Base-by-base conservation (phyloP, 176 grass and related monocot genomes). In the Phyllostachys edulis region DNA sequence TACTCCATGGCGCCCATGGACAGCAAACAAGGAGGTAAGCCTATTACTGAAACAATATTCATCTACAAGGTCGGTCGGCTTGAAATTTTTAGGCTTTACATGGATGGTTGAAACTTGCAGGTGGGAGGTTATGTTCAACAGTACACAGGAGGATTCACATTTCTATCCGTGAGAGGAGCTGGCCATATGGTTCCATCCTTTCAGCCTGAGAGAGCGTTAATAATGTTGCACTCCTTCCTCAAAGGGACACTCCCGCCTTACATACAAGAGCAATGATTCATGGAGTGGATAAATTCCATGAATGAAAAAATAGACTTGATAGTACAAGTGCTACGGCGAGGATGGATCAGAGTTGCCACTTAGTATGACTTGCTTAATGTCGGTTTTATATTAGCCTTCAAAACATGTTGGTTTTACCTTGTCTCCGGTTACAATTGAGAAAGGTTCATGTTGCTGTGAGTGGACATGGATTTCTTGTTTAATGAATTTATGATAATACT, bases 1-100 rank as follows among this genome's bases (percentile, higher is more conserved):
- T 15, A 89, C 46, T 34, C 60, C 83, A 54, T 94, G 92, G 92
- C 83, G 68, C 36, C 92, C 92, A 2, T 94, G 92, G 88, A 63
- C 85, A 6, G 61, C 67, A 80, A 56, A 87, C 23, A 82, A 55
- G 63, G 85, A 90, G 77, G 85, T 85, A 74, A 24, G 5, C 20
- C 56, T 44, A 18, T 15, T 27, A 8, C 18, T 40, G 17, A 44
- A 11, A 18, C 13, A 34, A 5, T 17, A 11, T 44, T 63, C 5
- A 23, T 77, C 15, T 27, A 62, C 38, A 60, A 15, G 24, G 7
- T 15, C 26, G 7, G 23, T 74, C 32, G 51, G 20, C 16, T 29
- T 40, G 67, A 79, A 63, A 73, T 6, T 42, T 34, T 34, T 41
- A 14, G 15, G 1, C 0, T 76, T 85, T 54, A 29, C 26, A 16